Base-by-base conservation (phyloP, 257 asterid genomes). In the Haberlea rhodopensis region DNA sequence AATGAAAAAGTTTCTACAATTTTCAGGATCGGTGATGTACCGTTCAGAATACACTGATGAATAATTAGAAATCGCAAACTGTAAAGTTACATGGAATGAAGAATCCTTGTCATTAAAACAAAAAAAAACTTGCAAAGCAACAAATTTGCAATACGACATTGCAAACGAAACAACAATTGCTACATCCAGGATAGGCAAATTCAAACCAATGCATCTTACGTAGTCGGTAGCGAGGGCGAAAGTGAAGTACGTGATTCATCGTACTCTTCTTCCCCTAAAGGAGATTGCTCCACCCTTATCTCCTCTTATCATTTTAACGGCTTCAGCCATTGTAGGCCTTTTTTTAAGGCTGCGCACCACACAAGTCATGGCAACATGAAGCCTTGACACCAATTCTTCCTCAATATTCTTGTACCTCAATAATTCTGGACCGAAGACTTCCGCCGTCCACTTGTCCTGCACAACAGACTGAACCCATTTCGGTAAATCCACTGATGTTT, bases 401-500 rank as follows among this genome's bases (percentile, higher is more conserved):
- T 90, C 97, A 2, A 90, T 90, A 60, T 90, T 85, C 83, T 90
- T 90, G 71, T 90, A 90, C 92, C 97, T 85, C 78, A 90, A 31
- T 72, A 90, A 43, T 58, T 90, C 97, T 46, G 78, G 83, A 76
- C 87, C 96, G 23, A 90, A 90, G 60, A 90, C 97, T 66, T 87
- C 97, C 8, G 97, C 96, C 15, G 97, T 90, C 96, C 97, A 90
- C 78, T 90, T 95, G 6, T 90, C 96, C 72, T 87, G 76, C 67
- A 90, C 96, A 71, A 87, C 95, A 8, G 97, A 90, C 49, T 80
- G 79, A 16, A 90, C 96, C 97, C 97, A 90, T 56, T 75, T 79
- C 13, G 96, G 94, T 84, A 88, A 78, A 68, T 88, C 96, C 67
- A 75, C 74, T 0, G 73, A 67, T 68, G 5, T 27, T 24, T 81